Evolutionary conservation across 2,329 filamentous ascomycete genomes (phyloP).

Genomic region (Alternaria infectoria): DNA sequence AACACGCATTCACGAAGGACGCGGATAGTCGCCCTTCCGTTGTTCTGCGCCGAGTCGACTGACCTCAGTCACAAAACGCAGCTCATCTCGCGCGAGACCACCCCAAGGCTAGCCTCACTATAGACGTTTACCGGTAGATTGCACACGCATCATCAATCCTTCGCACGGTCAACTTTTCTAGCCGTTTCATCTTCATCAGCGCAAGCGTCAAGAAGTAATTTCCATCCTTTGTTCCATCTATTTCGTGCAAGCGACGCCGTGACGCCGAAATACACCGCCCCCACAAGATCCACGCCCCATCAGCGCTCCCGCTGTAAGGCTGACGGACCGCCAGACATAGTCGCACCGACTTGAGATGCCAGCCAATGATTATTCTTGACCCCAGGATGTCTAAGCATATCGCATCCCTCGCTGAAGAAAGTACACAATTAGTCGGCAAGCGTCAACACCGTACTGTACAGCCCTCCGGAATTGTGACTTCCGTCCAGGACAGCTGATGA

Average conservation of each 20-base stretch:
- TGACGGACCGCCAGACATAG: slow-evolving; percentile 12
- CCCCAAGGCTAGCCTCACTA: background rate
- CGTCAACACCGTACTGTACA: slow-evolving; percentile 14
- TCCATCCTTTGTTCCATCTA: background rate
- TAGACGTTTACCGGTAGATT: background rate
- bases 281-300: slow-evolving; percentile 10
- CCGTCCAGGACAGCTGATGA: slow-evolving; percentile 8
- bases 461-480: slow-evolving; percentile 13
- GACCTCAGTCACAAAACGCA: background rate
- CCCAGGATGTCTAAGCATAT: slow-evolving; percentile 15
- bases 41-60: background rate
- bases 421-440: slow-evolving; percentile 13
- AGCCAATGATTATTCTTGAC: slow-evolving; percentile 22
- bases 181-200: slow-evolving; percentile 2
- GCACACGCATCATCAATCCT: background rate
- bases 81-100: background rate
- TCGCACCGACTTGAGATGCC: background rate
- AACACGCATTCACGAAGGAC: background rate
- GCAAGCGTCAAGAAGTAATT: background rate
- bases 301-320: slow-evolving; percentile 20
- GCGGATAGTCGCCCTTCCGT: slow-evolving; percentile 8
- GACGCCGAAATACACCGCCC: slow-evolving; percentile 4
- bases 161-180: background rate
- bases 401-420: slow-evolving; percentile 18
- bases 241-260: background rate